phyloP scores from a whole-genome alignment of 1,284 basidiomycete genomes.

The Apiotrichum gamsii region DNA sequence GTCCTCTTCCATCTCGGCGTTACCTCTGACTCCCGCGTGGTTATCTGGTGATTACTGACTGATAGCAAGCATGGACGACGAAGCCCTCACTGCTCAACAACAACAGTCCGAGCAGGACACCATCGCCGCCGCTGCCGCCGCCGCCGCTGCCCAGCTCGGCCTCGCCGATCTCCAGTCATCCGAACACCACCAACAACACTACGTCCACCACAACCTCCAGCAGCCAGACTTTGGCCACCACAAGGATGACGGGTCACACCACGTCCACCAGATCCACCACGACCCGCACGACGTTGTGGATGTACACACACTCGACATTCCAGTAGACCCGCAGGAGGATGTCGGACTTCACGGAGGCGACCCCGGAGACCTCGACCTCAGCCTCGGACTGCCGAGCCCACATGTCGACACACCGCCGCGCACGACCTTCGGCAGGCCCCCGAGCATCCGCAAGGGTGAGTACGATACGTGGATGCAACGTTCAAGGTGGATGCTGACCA shows the following conservation, averaged over 20 bases:
- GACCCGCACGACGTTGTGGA: constrained; percentile 8
- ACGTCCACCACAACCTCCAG: constrained; percentile 34
- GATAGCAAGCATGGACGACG: constrained; percentile 11
- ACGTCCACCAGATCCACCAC: not conserved
- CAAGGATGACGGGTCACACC: constrained; percentile 18
- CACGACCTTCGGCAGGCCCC: constrained; percentile 28
- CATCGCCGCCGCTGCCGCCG: constrained; percentile 36
- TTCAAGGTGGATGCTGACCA: constrained; percentile 1
- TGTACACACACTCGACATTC: constrained; percentile 18
- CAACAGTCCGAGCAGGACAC: constrained; percentile 36
- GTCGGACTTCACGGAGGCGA: constrained; percentile 12
- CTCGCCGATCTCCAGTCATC: constrained; percentile 19
- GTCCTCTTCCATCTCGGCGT: constrained; percentile 10
- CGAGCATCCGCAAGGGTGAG: constrained; percentile 43
- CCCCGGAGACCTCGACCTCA: constrained; percentile 28
- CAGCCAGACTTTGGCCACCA: constrained; percentile 38
- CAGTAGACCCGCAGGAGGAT: constrained; percentile 15
- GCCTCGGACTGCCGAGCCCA: constrained; percentile 18
- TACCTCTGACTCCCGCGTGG: constrained; percentile 16
- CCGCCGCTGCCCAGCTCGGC: constrained; percentile 29
- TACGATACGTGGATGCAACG: not conserved
- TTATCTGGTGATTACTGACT: constrained; percentile 10
- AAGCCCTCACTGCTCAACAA: constrained; percentile 20
- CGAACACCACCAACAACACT: constrained; percentile 19
- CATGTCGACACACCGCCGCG: constrained; percentile 7